phyloP scores from a whole-genome alignment of 768 basidiomycete species.

The Paxillus involutus region DNA sequence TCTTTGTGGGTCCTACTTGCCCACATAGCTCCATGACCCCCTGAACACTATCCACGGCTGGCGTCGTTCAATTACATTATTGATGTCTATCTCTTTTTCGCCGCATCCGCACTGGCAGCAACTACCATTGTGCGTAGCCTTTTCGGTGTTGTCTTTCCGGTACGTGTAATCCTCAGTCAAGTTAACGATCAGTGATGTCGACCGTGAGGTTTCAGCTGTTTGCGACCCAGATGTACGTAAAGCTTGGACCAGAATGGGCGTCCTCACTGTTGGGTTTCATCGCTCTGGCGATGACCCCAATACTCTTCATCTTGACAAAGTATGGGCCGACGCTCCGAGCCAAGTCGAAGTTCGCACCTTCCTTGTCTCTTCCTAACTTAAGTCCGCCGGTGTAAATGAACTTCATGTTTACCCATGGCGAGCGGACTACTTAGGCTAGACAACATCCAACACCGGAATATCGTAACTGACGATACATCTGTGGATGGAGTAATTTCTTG shows the following conservation, averaged over 20 bases:
- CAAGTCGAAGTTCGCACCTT: conserved; percentile 44
- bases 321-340: conserved; percentile 45
- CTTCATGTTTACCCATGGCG: neutral
- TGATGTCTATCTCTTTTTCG: conserved; percentile 53
- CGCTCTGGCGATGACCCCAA: conserved; percentile 51
- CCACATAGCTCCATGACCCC: too few species aligned
- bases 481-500: neutral
- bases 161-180: conserved; percentile 6
- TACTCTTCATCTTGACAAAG: conserved; percentile 45
- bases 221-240: conserved; percentile 52
- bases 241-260: conserved; percentile 55
- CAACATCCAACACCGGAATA: too few species aligned
- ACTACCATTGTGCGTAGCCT: conserved; percentile 53
- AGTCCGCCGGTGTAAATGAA: conserved; percentile 6
- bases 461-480: too few species aligned
- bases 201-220: conserved; percentile 26
- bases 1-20: too few species aligned
- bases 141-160: conserved; percentile 54
- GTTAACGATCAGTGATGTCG: conserved; percentile 19
- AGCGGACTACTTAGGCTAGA: too few species aligned
- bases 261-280: conserved; percentile 56
- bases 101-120: conserved; percentile 58
- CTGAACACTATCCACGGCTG: too few species aligned
- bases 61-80: conserved; percentile 60
- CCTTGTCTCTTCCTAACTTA: conserved; percentile 11